Percentiles rank a stretch among this genome's conserved stretches.
These are phyloP conservation scores for Hericium coralloides DNA, from an alignment of 768 basidiomycete species.

Conservation along the genomic window DNA sequence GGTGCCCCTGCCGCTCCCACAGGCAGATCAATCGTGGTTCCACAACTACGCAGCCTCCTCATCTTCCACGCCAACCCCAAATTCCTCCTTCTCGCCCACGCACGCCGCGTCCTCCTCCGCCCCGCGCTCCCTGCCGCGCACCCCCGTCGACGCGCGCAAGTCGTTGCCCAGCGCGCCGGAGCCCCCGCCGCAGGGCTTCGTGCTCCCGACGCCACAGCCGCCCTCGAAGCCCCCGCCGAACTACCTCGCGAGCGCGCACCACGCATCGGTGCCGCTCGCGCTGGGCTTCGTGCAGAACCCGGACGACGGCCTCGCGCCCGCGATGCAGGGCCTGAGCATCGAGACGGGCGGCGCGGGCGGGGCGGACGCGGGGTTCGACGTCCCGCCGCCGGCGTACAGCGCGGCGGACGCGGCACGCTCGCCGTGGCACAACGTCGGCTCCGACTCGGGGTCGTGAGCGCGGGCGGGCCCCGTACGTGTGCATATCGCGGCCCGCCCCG, in stretches of 20 bases:
- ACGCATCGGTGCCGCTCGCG: neutral
- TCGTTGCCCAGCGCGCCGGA: neutral
- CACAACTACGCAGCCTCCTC: neutral
- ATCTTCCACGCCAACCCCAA: neutral
- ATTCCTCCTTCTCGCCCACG: neutral
- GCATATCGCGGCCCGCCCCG: too few relatives aligned
- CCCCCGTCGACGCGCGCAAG: neutral
- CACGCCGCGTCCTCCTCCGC: neutral
- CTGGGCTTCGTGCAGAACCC: neutral
- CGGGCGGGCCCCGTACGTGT: neutral
- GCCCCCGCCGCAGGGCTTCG: neutral
- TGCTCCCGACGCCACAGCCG: neutral
- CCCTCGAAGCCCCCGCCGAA: constrained; percentile 4
- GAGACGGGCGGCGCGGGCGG: neutral
- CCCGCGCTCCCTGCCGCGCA: neutral
- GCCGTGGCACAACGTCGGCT: neutral
- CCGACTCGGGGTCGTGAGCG: neutral
- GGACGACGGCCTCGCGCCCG: neutral
- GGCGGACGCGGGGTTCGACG: constrained; percentile 1
- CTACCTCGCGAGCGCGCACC: constrained; percentile 1
- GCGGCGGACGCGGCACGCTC: constrained; percentile 1
- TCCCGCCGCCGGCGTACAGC: constrained; percentile 11
- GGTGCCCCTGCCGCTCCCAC: neutral
- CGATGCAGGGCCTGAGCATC: neutral
- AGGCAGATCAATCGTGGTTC: neutral